Percentiles rank a stretch among this genome's conserved stretches.
Evolutionary conservation across 257 asterid species (phyloP).

Genomic region (Osmanthus fragrans): DNA sequence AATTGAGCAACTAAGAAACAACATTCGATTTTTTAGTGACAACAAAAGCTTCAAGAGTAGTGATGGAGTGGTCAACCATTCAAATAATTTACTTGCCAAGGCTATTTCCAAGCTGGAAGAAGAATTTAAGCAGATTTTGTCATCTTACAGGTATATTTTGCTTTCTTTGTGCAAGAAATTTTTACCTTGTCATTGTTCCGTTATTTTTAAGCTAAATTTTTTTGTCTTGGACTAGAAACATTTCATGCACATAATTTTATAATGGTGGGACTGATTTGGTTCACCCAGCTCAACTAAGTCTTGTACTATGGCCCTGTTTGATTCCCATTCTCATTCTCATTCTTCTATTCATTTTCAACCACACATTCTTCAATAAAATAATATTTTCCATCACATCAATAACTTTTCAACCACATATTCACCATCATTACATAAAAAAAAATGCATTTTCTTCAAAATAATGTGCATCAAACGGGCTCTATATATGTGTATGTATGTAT

Average conservation of each 20-base stretch:
- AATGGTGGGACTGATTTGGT: not conserved
- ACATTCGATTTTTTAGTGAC: constrained; percentile 81
- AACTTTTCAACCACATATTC: no score
- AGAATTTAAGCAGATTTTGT: constrained; percentile 80
- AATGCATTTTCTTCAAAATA: no score
- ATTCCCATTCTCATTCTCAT: no score
- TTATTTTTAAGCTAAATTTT: not conserved
- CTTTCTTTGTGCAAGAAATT: constrained; percentile 18
- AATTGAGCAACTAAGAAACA: constrained; percentile 82
- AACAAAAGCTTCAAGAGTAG: constrained; percentile 96
- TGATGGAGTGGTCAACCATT: constrained; percentile 89
- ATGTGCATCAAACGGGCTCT: no score
- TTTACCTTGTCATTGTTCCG: not conserved
- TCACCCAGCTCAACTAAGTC: not conserved
- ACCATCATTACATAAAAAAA: no score
- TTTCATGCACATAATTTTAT: not conserved
- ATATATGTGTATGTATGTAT: not conserved
- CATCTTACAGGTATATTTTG: constrained; percentile 69
- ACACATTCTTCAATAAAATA: no score
- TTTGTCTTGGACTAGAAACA: constrained; percentile 5
- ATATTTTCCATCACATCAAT: no score
- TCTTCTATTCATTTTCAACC: no score
- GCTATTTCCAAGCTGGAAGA: constrained; percentile 98
- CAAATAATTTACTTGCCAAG: constrained; percentile 79
- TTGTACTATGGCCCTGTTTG: no score